Conservation (phyloP, 2,329 filamentous ascomycete species). For the Neofusicoccum kwambonambiense region DNA sequence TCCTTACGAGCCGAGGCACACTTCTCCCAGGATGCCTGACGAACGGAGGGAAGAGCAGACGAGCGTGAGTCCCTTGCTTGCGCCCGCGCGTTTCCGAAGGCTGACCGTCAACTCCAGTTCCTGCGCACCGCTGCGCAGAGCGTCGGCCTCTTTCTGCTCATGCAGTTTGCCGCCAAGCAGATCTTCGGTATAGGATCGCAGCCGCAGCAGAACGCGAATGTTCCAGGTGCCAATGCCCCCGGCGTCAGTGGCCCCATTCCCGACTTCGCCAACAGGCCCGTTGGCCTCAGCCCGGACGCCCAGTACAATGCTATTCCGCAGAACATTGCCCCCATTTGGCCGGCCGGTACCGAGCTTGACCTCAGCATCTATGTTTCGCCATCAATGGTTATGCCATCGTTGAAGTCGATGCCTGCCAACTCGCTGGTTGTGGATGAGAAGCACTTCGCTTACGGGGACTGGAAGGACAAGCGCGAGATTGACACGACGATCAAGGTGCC, state of each 20-base stretch:
- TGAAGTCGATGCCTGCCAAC: slow-evolving; percentile 64
- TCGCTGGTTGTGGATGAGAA: slow-evolving; percentile 77
- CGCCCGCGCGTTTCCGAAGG: not conserved
- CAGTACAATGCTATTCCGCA: slow-evolving; percentile 65
- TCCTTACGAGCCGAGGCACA: slow-evolving; percentile 2
- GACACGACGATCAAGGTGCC: slow-evolving; percentile 78
- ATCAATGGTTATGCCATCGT: slow-evolving; percentile 65
- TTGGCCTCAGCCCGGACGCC: slow-evolving; percentile 51
- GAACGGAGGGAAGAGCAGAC: slow-evolving; percentile 18
- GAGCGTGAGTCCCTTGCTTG: slow-evolving; percentile 4
- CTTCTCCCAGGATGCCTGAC: slow-evolving; percentile 18
- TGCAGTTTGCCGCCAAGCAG: slow-evolving; percentile 58
- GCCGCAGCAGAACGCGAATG: slow-evolving; percentile 21
- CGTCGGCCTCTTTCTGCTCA: slow-evolving; percentile 58
- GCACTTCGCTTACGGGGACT: slow-evolving; percentile 75
- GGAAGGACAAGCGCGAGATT: slow-evolving; percentile 72
- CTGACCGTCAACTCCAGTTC: slow-evolving; percentile 25
- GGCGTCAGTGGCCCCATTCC: slow-evolving; percentile 35
- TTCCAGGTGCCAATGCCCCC: slow-evolving; percentile 28
- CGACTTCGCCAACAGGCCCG: slow-evolving; percentile 35
- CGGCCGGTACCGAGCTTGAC: slow-evolving; percentile 73
- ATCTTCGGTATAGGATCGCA: slow-evolving; percentile 45
- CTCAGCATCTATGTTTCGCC: slow-evolving; percentile 82
- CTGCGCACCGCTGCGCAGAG: slow-evolving; percentile 51
- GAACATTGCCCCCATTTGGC: slow-evolving; percentile 84